Base-by-base conservation (phyloP, 73 alveolate species). In the Paramecium primaurelia region DNA sequence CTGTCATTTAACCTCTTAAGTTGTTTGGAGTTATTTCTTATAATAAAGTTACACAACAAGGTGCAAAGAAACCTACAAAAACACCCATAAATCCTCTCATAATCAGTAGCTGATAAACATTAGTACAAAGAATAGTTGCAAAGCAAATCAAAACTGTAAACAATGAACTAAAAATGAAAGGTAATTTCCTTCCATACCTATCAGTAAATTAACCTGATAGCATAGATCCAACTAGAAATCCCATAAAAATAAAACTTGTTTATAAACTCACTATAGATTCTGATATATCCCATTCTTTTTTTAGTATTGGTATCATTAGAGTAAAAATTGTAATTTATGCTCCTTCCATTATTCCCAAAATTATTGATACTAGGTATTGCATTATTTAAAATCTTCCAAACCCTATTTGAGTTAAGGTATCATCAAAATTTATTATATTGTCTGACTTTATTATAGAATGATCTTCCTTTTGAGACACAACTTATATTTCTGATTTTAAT, bases 31-130 rank as follows among this genome's bases (percentile, higher is more conserved):
- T 89, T 0, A 71, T 89, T 45, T 89, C 94, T 73, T 77, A 77
- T 40, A 89, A 38, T 20, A 71, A 20, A 20, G 94, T 89, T 60
- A 89, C 68, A 71, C 90, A 77, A 20, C 86, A 71, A 26, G 94
- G 94, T 18, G 92, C 94, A 45, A 89, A 89, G 59, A 89, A 89
- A n/a, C 94, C 94, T 40, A 89, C 94, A 59, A 22, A 71, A 6
- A 86, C 11, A 26, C 94, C 94, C 94, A 89, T 69, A n/a, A 89
- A 26, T 32, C 71, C 86, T 69, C 94, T 36, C 54, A 89, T 58
- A 3, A 89, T 71, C 12, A 89, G 34, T 18, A 89, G 18, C 54
- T 89, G 40, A 45, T 40, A 40, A 4, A 89, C 58, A 71, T 89
- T 89, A 4, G 90, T 89, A 40, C 92, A 89, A 16, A 71, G 44